Conservation (phyloP, 1,139 yeast species). For the Kodamaea sp. region DNA sequence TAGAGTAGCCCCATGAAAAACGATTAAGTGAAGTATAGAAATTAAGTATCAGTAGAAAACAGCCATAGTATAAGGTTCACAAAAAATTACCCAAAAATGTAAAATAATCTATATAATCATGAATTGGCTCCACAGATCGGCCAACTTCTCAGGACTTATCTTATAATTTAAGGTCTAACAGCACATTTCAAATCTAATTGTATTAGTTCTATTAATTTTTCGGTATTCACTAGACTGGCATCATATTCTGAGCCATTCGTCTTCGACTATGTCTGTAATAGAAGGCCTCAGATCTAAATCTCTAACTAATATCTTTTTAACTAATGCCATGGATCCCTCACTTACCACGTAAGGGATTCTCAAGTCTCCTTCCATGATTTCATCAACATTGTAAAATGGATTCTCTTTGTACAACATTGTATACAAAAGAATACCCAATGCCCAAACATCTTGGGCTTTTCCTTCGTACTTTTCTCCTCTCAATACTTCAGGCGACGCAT, state of each 20-base stretch:
- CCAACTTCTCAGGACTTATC: too few species aligned
- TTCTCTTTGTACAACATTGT: slow-evolving; percentile 92
- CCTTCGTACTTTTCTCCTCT: slow-evolving; percentile 89
- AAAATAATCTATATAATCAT: too few species aligned
- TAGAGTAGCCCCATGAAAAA: too few species aligned
- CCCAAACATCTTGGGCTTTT: slow-evolving; percentile 96
- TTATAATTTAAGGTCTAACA: too few species aligned
- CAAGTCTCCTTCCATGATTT: slow-evolving; percentile 86
- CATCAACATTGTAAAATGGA: slow-evolving; percentile 93
- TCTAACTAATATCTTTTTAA: slow-evolving; percentile 63
- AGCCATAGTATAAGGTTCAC: too few species aligned
- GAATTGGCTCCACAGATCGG: too few species aligned
- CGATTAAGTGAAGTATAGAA: too few species aligned
- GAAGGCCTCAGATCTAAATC: slow-evolving; percentile 68
- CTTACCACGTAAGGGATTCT: slow-evolving; percentile 66
- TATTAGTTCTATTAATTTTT: too few species aligned
- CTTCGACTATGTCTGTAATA: slow-evolving; percentile 65
- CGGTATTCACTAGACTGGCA: too few species aligned
- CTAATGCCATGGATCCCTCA: slow-evolving; percentile 58
- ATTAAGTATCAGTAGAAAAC: too few species aligned
- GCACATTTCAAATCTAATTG: too few species aligned
- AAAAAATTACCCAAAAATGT: too few species aligned
- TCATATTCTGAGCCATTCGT: slow-evolving; percentile 64
- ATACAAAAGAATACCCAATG: slow-evolving; percentile 84
- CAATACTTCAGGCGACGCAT: slow-evolving; percentile 95